A percentile compares a stretch with the other conserved stretches of the same genome.
Conservation (phyloP, 1,139 yeast species). For the Candida tunisiensis region DNA sequence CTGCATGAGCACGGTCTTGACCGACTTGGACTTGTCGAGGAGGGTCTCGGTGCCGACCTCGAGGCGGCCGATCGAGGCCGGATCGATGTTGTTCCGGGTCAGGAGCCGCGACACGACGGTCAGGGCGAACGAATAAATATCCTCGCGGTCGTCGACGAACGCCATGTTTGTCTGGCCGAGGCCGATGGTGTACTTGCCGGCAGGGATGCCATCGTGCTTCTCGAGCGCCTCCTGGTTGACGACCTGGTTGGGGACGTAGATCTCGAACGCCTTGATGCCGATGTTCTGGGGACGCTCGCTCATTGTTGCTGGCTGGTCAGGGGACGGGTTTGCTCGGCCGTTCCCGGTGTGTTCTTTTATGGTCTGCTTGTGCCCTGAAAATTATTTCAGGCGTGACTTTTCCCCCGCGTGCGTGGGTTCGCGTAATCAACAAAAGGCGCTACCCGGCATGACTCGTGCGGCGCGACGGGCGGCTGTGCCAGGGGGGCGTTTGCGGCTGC, state of each 20-base stretch:
- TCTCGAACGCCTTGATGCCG: slow-evolving; percentile 93
- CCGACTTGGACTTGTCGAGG: slow-evolving; percentile 93
- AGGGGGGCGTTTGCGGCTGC: no score
- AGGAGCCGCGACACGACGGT: slow-evolving; percentile 69
- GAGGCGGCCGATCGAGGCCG: slow-evolving; percentile 71
- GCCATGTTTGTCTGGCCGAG: slow-evolving; percentile 98
- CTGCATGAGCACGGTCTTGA: slow-evolving; percentile 92
- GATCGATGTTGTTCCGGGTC: slow-evolving; percentile 68
- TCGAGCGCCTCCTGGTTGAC: slow-evolving; percentile 87
- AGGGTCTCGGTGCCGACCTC: slow-evolving; percentile 99
- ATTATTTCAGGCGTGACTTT: no score
- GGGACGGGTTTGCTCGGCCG: no score
- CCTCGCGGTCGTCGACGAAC: slow-evolving; percentile 94
- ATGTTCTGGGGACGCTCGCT: slow-evolving; percentile 45
- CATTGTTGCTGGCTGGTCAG: no score
- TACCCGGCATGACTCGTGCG: no score
- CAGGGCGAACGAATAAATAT: slow-evolving; percentile 79
- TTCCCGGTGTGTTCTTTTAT: no score
- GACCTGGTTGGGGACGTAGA: slow-evolving; percentile 67
- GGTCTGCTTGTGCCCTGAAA: no score
- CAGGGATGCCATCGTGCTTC: slow-evolving; percentile 65
- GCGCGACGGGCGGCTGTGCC: no score
- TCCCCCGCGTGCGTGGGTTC: no score
- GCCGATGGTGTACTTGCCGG: slow-evolving; percentile 97
- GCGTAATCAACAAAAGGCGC: no score